Evolutionary conservation across 441 rosid species (phyloP).

Genomic region (Manihot esculenta): DNA sequence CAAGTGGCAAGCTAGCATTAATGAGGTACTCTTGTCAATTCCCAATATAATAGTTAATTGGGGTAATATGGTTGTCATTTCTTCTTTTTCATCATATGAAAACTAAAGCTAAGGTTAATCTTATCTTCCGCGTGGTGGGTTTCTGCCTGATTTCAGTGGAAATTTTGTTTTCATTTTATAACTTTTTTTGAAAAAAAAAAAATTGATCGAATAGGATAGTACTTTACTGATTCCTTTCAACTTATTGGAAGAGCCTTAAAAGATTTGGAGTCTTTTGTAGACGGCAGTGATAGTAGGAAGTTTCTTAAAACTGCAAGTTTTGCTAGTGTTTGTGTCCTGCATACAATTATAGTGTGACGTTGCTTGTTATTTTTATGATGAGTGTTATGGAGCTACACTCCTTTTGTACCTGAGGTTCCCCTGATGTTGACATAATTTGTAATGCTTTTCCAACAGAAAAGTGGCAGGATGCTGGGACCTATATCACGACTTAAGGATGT

Average conservation of each 20-base stretch:
- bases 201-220: no score
- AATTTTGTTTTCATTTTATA: not conserved
- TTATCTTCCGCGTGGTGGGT: not conserved
- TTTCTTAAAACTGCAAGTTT: not conserved
- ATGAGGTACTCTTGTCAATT: conserved; percentile 53
- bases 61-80: not conserved
- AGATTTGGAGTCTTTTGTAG: not conserved
- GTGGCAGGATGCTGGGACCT: conserved; percentile 63
- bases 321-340: no score
- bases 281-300: not conserved
- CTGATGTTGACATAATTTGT: not conserved
- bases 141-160: not conserved
- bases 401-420: not conserved
- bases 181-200: no score
- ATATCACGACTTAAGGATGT: conserved; percentile 76
- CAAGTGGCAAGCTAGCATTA: conserved; percentile 69
- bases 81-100: not conserved
- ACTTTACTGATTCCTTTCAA: no score
- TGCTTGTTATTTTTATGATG: no score
- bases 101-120: not conserved
- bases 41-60: not conserved
- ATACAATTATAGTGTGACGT: no score
- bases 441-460: conserved; percentile 45
- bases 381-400: not conserved
- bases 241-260: no score